Base-by-base conservation (phyloP, 306 rosid species). In the Cicer cuneatum region DNA sequence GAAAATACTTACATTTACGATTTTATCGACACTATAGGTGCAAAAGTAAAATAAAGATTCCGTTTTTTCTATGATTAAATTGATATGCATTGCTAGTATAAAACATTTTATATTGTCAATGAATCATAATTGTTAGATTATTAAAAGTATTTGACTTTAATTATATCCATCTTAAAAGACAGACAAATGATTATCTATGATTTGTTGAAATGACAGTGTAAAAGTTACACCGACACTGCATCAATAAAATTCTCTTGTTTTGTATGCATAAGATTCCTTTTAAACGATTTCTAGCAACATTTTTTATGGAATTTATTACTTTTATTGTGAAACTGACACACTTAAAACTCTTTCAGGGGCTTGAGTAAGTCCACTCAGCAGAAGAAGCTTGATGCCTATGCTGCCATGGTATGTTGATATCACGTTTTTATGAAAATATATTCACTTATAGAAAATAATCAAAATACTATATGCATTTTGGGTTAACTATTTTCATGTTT, bases 391-490 rank as follows among this genome's bases (percentile, higher is more conserved):
- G 88, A 84, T 70, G 85, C 88, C 14, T 84, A 74, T 69, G 88
- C 88, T 65, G 88, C 88, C 60, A 45, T 74, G 85, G 87, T 84
- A 68, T 67, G 83, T 67, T 33, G 52, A 68, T 68, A 40, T 66
- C 14, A 15, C 65, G 10, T 33, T 49, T 39, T 68, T 49, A 49
- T 69, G 14, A 65, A 56, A 72, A 58, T 47, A 40, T 67, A 51
- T 15, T 8, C 56, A 61, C 60, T 71, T 54, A 53, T 38, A 8
- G 35, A 29, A 29, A 29, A 29, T 3, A 29, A 29, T 29, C 5
- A 29, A 29, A 29, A 29, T 29, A 29, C 35, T 29, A 29, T 0
- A 3, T 29, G 35, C 35, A 4, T n/a, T 29, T 47, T 48, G 38
- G 57, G 40, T 11, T 72, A 35, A 12, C 33, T 37, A 45, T 43